These are phyloP conservation scores for Melampsora abietis-canadensis DNA, from an alignment of 1,284 basidiomycete genomes.

Conservation along the genomic window DNA sequence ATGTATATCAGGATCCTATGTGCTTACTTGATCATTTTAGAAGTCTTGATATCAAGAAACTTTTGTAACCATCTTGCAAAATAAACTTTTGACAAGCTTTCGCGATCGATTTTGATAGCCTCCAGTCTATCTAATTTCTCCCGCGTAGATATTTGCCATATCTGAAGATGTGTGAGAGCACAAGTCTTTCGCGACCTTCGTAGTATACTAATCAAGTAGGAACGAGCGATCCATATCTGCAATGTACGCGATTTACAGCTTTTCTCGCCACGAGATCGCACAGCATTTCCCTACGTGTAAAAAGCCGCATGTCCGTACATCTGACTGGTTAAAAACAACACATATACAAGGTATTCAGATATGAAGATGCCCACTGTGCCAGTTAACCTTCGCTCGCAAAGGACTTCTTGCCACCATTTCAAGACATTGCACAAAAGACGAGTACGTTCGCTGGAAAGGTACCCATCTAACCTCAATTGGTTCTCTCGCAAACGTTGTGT, in stretches of 20 bases:
- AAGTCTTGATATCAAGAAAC: constrained; percentile 17
- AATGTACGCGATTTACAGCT: not conserved
- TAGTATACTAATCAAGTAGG: not conserved
- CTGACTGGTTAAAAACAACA: not conserved
- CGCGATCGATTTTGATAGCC: not conserved
- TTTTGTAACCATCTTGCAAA: constrained; percentile 16
- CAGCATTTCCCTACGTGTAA: not conserved
- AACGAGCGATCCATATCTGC: constrained; percentile 6
- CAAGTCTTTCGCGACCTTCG: not conserved
- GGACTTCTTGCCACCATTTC: not conserved
- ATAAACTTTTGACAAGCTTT: not conserved
- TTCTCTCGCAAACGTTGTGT: not conserved
- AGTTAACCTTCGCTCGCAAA: not conserved
- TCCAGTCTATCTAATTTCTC: not conserved
- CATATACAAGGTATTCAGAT: not conserved
- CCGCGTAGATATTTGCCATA: not conserved
- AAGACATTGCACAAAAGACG: not conserved
- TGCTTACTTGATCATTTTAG: constrained; percentile 16
- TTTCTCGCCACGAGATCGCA: not conserved
- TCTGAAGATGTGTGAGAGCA: not conserved
- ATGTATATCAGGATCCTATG: not conserved
- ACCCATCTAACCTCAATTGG: not conserved
- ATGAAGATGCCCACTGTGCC: not conserved
- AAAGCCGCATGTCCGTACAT: not conserved
- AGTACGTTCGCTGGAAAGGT: not conserved